phyloP scores from a whole-genome alignment of 2,329 filamentous ascomycete genomes.

The Tolypocladium guangdongense region DNA sequence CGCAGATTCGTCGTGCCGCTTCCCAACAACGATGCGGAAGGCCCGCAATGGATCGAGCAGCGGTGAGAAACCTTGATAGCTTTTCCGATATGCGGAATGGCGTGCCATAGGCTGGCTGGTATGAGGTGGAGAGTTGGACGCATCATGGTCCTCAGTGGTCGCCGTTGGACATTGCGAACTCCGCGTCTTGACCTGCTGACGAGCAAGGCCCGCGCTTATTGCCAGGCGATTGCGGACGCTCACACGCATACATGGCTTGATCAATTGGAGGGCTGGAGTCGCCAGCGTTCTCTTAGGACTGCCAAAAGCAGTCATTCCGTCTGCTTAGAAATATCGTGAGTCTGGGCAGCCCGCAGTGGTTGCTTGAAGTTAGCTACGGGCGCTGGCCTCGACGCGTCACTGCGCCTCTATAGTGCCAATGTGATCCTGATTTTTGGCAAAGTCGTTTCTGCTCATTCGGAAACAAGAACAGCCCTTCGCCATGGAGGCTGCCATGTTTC shows the following conservation, averaged over 20 bases:
- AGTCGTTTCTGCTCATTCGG: background rate
- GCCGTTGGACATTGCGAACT: no score
- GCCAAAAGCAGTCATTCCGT: background rate
- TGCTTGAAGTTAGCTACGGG: background rate
- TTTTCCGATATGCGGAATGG: no score
- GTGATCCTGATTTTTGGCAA: background rate
- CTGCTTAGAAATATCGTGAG: background rate
- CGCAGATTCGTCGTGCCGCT: no score
- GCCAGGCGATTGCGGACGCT: no score
- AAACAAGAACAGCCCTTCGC: background rate
- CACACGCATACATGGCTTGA: background rate
- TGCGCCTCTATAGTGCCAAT: background rate
- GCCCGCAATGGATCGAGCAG: no score
- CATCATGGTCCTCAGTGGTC: no score
- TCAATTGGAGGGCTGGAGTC: background rate
- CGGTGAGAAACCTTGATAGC: no score
- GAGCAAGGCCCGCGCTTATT: no score
- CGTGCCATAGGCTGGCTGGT: no score
- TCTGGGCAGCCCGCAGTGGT: background rate
- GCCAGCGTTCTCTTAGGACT: background rate
- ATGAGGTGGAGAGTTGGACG: no score
- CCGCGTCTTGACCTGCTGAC: no score
- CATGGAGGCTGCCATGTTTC: constrained; percentile 24
- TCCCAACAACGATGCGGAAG: no score
- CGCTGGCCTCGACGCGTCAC: background rate